phyloP scores from a whole-genome alignment of 2,329 filamentous ascomycete genomes.

The Cercospora zeina region DNA sequence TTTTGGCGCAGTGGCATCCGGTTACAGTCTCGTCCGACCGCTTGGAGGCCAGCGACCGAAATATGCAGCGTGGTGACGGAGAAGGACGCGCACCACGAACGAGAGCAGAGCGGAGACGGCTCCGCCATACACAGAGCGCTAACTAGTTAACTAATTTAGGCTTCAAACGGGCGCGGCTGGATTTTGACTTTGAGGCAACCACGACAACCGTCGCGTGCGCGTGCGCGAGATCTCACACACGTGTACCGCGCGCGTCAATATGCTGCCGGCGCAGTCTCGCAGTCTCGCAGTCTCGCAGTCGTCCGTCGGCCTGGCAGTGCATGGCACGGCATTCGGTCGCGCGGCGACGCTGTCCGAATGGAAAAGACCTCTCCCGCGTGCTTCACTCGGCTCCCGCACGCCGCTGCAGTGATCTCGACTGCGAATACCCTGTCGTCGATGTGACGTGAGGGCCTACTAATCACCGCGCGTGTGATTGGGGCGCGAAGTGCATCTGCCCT shows the following conservation, averaged over 20 bases:
- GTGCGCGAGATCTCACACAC: not conserved
- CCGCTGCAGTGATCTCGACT: not conserved
- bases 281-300: not conserved
- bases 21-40: not conserved
- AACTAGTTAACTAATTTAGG: not conserved
- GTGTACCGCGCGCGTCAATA: not conserved
- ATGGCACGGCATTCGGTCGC: not conserved
- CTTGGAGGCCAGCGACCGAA: not conserved
- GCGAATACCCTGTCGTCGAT: constrained; percentile 14
- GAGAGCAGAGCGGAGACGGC: not conserved
- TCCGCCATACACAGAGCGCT: not conserved
- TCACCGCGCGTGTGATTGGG: constrained; percentile 20
- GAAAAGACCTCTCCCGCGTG: not conserved
- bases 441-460: constrained; percentile 20
- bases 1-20: not conserved
- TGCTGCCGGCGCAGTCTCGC: not conserved
- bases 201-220: not conserved
- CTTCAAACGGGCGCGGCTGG: not conserved
- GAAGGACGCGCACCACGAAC: not conserved
- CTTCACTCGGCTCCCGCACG: not conserved
- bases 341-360: not conserved
- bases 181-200: not conserved
- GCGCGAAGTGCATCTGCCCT: constrained; percentile 7
- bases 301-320: not conserved
- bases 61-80: not conserved